These are phyloP conservation scores for Rosellinia necatrix DNA, from an alignment of 2,329 filamentous ascomycete species.

Conservation along the genomic window DNA sequence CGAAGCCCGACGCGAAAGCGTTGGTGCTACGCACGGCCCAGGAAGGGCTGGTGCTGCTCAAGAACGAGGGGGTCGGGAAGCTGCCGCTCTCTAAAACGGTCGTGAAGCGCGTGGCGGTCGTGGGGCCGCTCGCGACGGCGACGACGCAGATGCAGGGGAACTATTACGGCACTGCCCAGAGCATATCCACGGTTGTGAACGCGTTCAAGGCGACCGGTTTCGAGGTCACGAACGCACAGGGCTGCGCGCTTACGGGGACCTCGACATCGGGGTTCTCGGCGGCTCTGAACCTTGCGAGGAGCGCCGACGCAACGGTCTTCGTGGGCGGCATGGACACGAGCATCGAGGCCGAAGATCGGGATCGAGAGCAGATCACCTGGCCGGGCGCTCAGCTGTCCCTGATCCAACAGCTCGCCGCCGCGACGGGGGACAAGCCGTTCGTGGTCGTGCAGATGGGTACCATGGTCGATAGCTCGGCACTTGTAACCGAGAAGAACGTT, in stretches of 20 bases:
- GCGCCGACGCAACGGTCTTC: constrained; percentile 58
- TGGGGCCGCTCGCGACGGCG: constrained; percentile 64
- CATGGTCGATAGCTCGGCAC: constrained; percentile 54
- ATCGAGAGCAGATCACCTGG: constrained; percentile 58
- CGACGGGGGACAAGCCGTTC: constrained; percentile 50
- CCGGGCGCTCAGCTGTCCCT: constrained; percentile 55
- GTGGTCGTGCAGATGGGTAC: constrained; percentile 56
- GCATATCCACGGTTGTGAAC: constrained; percentile 34
- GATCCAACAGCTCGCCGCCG: constrained; percentile 51
- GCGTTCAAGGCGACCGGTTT: constrained; percentile 34
- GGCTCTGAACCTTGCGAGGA: constrained; percentile 46
- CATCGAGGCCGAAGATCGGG: constrained; percentile 56
- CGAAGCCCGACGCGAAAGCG: constrained; percentile 55
- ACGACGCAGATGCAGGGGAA: constrained; percentile 63
- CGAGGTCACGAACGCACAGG: constrained; percentile 32
- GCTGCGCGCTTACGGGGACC: constrained; percentile 35
- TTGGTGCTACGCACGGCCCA: constrained; percentile 61
- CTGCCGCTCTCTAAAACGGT: constrained; percentile 19
- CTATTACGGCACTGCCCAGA: constrained; percentile 44
- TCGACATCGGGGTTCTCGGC: constrained; percentile 40
- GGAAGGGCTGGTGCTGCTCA: constrained; percentile 54
- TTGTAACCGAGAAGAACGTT: constrained; percentile 53
- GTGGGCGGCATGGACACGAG: constrained; percentile 59
- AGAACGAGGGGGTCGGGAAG: constrained; percentile 57
- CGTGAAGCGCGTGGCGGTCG: constrained; percentile 56